These are phyloP conservation scores for Rosa chinensis DNA, from an alignment of 306 rosid genomes.

Conservation along the genomic window DNA sequence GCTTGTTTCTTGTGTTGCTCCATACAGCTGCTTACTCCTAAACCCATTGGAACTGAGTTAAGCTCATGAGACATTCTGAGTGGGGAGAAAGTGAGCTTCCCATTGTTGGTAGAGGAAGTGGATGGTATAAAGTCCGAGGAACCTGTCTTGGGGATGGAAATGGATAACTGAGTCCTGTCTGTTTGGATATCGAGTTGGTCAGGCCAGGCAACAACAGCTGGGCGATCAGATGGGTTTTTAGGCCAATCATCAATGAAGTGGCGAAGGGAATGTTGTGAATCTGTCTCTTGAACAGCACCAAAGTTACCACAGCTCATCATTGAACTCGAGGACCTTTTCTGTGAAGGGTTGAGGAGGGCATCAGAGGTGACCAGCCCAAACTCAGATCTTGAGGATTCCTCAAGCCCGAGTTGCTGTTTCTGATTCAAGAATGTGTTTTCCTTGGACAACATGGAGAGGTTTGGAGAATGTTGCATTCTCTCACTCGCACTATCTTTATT, in stretches of 20 bases:
- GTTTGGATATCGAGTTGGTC: constrained; percentile 46
- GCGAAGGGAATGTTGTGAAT: constrained; percentile 57
- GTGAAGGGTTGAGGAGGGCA: constrained; percentile 69
- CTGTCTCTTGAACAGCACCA: constrained; percentile 31
- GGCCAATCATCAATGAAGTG: constrained; percentile 80
- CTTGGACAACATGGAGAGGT: constrained; percentile 57
- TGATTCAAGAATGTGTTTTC: constrained; percentile 39
- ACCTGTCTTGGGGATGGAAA: constrained; percentile 53
- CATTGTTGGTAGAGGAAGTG: constrained; percentile 53
- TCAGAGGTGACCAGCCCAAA: constrained; percentile 69
- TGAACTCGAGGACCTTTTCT: constrained; percentile 32
- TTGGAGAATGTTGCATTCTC: constrained; percentile 46
- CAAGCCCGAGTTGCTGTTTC: constrained; percentile 49
- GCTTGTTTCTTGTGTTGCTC: constrained; percentile 46
- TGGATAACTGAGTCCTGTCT: constrained; percentile 70
- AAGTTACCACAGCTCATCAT: constrained; percentile 33
- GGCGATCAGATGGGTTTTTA: constrained; percentile 40
- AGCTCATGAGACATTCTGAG: constrained; percentile 59
- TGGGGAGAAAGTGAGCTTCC: constrained; percentile 62
- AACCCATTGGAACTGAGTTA: constrained; percentile 59
- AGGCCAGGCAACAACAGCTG: constrained; percentile 44
- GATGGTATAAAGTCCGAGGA: constrained; percentile 51
- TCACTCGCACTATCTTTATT: constrained; percentile 50
- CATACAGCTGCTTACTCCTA: constrained; percentile 42
- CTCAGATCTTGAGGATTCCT: constrained; percentile 54